Conservation (phyloP, 495 filamentous ascomycete genomes). For the Penicillium cinerascens region DNA sequence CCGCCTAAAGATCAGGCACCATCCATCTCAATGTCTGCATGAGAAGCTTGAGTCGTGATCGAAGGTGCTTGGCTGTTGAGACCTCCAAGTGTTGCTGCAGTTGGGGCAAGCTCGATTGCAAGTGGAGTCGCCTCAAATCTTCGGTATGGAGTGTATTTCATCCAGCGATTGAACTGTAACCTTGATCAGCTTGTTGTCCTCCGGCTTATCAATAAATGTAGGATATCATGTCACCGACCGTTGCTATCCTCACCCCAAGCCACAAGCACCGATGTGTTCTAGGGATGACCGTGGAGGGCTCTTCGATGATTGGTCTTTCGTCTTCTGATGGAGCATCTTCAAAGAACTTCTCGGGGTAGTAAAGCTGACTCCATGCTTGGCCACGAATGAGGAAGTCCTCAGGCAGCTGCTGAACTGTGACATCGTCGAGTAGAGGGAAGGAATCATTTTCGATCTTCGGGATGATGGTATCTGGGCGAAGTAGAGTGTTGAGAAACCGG, state of each 20-base stretch:
- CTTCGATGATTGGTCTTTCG: slow-evolving; percentile 71
- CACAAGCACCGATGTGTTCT: slow-evolving; percentile 73
- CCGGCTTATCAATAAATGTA: background rate
- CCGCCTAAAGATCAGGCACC: slow-evolving; percentile 3
- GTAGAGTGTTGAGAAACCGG: slow-evolving; percentile 63
- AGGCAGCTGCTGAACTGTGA: slow-evolving; percentile 58
- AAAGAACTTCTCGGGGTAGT: slow-evolving; percentile 72
- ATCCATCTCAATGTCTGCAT: slow-evolving; percentile 5
- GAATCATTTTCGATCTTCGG: slow-evolving; percentile 45
- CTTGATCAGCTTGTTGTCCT: background rate
- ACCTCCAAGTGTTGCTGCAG: slow-evolving; percentile 17
- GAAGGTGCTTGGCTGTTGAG: slow-evolving; percentile 9
- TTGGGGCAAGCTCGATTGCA: slow-evolving; percentile 22
- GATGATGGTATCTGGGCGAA: slow-evolving; percentile 37
- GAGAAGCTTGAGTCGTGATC: background rate
- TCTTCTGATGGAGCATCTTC: slow-evolving; percentile 65
- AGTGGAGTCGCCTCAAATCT: slow-evolving; percentile 32
- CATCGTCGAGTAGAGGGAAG: slow-evolving; percentile 54
- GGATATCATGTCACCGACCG: slow-evolving; percentile 27
- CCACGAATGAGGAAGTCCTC: slow-evolving; percentile 84
- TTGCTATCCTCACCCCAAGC: slow-evolving; percentile 60
- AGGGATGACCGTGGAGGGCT: slow-evolving; percentile 58
- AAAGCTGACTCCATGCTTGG: slow-evolving; percentile 63
- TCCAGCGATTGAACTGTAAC: slow-evolving; percentile 40
- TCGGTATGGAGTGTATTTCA: slow-evolving; percentile 28